phyloP scores from a whole-genome alignment of 495 filamentous ascomycete genomes.

The Aspergillus diversus region DNA sequence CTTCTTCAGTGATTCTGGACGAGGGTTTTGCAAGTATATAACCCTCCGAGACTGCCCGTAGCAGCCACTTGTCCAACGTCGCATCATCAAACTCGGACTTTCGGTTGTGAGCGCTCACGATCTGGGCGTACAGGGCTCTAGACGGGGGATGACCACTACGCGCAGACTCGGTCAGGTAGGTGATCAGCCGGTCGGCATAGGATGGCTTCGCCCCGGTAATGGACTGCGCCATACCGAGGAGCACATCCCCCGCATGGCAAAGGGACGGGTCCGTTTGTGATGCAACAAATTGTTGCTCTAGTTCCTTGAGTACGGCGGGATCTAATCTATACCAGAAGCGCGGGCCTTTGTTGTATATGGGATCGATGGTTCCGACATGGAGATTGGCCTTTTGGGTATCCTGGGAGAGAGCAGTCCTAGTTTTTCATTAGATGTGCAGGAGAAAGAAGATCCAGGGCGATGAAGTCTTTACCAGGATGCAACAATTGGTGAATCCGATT shows the following conservation, averaged over 20 bases:
- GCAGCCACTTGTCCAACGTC: conserved; percentile 19
- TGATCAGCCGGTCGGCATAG: conserved; percentile 26
- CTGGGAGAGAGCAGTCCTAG: neutral
- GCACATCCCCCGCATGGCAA: conserved; percentile 22
- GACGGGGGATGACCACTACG: conserved; percentile 23
- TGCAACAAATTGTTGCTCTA: conserved; percentile 24
- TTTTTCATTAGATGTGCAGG: neutral
- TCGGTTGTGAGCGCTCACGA: conserved; percentile 21
- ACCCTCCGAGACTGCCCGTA: conserved; percentile 25
- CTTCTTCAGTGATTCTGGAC: neutral
- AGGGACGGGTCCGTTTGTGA: conserved; percentile 17
- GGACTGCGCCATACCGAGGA: conserved; percentile 29
- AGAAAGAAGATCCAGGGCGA: no score
- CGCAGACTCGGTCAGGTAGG: conserved; percentile 23
- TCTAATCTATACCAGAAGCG: conserved; percentile 30
- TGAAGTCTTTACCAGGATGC: conserved; percentile 27
- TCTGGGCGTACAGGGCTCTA: conserved; percentile 23
- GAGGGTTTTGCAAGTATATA: conserved; percentile 18
- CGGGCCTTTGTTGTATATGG: conserved; percentile 30
- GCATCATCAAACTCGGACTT: conserved; percentile 12
- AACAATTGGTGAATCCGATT: conserved; percentile 20
- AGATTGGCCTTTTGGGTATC: neutral
- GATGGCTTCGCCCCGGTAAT: conserved; percentile 26
- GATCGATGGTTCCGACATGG: conserved; percentile 24
- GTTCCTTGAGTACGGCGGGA: conserved; percentile 22